A percentile compares a stretch with the other conserved stretches of the same genome.
Evolutionary conservation across 768 basidiomycete species (phyloP).

Genomic region (Lactarius pseudohatsudake): DNA sequence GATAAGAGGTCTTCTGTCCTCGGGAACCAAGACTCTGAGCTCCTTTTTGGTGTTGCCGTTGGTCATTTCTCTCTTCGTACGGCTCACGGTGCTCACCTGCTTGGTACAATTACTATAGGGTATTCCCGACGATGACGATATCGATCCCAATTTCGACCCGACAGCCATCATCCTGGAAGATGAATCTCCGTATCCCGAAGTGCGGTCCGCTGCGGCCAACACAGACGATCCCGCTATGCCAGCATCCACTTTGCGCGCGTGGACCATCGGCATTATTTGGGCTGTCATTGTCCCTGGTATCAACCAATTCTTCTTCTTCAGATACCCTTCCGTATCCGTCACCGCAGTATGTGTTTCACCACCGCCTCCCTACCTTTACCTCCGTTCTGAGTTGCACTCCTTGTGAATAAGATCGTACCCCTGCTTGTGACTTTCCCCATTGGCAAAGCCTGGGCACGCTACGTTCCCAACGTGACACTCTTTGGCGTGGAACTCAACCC

Average conservation of each 20-base stretch:
- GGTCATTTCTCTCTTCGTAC: neutral
- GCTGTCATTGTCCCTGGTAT: slow-evolving; percentile 63
- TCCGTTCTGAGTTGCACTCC: neutral
- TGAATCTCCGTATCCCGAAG: slow-evolving; percentile 55
- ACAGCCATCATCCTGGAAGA: slow-evolving; percentile 33
- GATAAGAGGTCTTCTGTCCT: slow-evolving; percentile 29
- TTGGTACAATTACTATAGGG: neutral
- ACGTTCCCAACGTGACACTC: slow-evolving; percentile 52
- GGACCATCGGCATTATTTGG: slow-evolving; percentile 44
- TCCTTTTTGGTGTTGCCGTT: neutral
- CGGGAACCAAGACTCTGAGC: slow-evolving; percentile 18
- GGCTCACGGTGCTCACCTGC: neutral
- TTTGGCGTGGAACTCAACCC: slow-evolving; percentile 58
- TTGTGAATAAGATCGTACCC: slow-evolving; percentile 46
- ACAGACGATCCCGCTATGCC: slow-evolving; percentile 47
- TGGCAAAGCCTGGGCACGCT: slow-evolving; percentile 55
- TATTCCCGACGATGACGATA: neutral
- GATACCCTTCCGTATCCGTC: slow-evolving; percentile 50
- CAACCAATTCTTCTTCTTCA: slow-evolving; percentile 77
- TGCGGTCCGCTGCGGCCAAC: slow-evolving; percentile 50
- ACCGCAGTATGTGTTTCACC: neutral
- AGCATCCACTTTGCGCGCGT: slow-evolving; percentile 38
- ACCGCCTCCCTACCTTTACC: no score
- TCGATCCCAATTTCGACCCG: slow-evolving; percentile 29
- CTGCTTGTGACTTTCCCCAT: slow-evolving; percentile 69